Evolutionary conservation across 345 rosid species (phyloP).

Genomic region (Trapa incisa): DNA sequence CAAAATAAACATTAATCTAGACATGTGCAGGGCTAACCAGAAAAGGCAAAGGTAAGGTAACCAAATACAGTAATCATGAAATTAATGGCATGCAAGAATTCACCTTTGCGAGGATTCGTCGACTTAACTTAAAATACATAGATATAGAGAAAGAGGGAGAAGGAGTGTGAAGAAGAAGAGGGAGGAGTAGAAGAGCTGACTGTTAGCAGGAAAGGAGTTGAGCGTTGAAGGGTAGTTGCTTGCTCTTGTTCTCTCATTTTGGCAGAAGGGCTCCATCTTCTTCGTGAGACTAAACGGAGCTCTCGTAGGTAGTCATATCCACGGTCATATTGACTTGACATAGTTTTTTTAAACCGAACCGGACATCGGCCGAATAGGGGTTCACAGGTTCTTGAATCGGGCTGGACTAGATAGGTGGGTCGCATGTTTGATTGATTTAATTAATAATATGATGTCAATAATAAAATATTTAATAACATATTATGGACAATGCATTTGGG

Average conservation of each 20-base stretch:
- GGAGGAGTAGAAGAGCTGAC: background rate
- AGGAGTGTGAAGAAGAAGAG: background rate
- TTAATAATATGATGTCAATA: too few species aligned
- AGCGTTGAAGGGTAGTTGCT: constrained; percentile 3
- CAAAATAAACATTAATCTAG: background rate
- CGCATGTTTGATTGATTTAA: too few species aligned
- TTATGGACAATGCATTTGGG: too few species aligned
- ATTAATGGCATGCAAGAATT: background rate
- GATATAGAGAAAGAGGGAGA: background rate
- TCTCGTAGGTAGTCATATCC: background rate
- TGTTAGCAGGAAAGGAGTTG: background rate
- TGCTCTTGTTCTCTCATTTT: background rate
- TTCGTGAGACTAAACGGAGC: background rate
- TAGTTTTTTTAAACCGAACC: too few species aligned
- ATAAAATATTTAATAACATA: too few species aligned
- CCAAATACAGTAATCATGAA: background rate
- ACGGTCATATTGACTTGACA: too few species aligned
- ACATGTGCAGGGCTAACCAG: background rate
- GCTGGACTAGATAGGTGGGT: too few species aligned
- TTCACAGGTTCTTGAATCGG: too few species aligned
- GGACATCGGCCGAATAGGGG: too few species aligned
- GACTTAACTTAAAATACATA: background rate
- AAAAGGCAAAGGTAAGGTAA: background rate
- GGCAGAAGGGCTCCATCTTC: background rate
- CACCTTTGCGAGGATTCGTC: background rate